Conservation (phyloP, 169 alveolate genomes). For the Plasmodium cynomolgi region DNA sequence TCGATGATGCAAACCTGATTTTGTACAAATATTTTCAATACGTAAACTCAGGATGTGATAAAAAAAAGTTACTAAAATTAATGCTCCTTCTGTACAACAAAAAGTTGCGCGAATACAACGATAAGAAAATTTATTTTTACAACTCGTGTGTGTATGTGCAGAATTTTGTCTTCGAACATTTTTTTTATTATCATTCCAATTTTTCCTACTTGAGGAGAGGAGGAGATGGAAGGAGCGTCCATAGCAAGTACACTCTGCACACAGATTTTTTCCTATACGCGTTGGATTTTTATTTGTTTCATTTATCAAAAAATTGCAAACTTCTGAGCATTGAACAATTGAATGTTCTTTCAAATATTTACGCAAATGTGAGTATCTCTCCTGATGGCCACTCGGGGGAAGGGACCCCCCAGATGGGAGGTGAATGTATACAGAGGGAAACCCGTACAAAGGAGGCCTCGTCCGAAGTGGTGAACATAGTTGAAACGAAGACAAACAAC, state of each 20-base stretch:
- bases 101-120: constrained; percentile 52
- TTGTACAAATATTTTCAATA: constrained; percentile 68
- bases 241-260: constrained; percentile 7
- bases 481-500: constrained; percentile 6
- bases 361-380: constrained; percentile 55
- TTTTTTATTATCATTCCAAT: background rate
- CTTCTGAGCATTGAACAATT: constrained; percentile 30
- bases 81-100: constrained; percentile 17
- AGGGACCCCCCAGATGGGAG: background rate
- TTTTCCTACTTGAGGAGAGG: background rate
- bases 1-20: constrained; percentile 12
- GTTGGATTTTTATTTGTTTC: constrained; percentile 54
- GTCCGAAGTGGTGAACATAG: background rate
- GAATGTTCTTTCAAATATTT: constrained; percentile 24
- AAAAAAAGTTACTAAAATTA: constrained; percentile 24
- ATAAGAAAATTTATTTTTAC: constrained; percentile 21
- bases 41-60: constrained; percentile 19
- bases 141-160: constrained; percentile 35
- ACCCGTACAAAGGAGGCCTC: background rate
- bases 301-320: constrained; percentile 25
- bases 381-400: background rate
- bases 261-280: constrained; percentile 64
- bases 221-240: background rate
- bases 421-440: background rate
- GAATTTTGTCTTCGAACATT: constrained; percentile 19